Percentiles rank a stretch among this genome's conserved stretches.
Evolutionary conservation across 305 asterid species (phyloP).

Genomic region (Withania somnifera): DNA sequence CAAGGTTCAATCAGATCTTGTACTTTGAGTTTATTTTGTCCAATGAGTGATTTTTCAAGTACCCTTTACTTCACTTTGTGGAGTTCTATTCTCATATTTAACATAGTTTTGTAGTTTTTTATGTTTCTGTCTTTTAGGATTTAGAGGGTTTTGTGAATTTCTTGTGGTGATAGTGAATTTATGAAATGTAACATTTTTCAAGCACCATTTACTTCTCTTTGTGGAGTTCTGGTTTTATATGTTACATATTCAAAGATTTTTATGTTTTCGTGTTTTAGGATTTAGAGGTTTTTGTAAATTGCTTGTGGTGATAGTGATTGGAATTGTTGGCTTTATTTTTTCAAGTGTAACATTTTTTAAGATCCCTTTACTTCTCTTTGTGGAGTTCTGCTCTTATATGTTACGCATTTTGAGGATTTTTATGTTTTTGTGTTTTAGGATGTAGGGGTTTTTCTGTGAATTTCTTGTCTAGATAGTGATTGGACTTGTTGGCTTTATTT

Average conservation of each 20-base stretch:
- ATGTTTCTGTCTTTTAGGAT: not conserved
- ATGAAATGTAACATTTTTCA: not conserved
- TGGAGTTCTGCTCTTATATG: not conserved
- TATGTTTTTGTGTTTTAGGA: not conserved
- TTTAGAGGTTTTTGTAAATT: not conserved
- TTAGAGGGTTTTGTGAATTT: not conserved
- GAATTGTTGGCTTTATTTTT: not conserved
- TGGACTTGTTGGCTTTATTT: not conserved
- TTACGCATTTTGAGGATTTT: not conserved
- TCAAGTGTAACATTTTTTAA: not conserved
- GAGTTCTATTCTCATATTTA: not conserved
- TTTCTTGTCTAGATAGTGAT: not conserved
- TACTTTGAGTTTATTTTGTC: not conserved
- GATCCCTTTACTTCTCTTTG: not conserved
- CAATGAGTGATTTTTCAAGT: not conserved
- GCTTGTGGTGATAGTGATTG: not conserved
- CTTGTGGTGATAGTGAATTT: not conserved
- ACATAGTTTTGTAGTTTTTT: not conserved
- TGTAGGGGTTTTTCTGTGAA: not conserved
- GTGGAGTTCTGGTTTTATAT: not conserved
- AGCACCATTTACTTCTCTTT: not conserved
- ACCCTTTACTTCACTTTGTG: not conserved
- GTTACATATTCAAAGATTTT: not conserved
- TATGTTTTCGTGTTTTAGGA: not conserved
- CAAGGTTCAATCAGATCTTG: not conserved